A percentile compares a stretch with the other conserved stretches of the same genome.
Conservation (phyloP, 495 filamentous ascomycete species). For the Hapsidospora chrysogenum region DNA sequence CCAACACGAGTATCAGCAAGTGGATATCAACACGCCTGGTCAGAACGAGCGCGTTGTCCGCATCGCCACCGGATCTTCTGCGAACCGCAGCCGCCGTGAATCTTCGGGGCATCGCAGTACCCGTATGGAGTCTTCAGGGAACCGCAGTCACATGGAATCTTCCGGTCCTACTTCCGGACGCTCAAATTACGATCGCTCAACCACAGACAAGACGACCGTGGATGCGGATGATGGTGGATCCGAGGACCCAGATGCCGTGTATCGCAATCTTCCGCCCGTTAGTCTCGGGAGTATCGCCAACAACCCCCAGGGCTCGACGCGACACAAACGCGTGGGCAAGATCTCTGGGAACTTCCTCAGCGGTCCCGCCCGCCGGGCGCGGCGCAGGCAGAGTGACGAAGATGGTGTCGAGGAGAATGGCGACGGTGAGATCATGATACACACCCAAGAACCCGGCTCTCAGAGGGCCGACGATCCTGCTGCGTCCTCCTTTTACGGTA, state of each 20-base stretch:
- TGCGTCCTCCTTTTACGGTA: slow-evolving; percentile 16
- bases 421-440: slow-evolving; percentile 15
- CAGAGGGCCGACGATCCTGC: slow-evolving; percentile 15
- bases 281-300: slow-evolving; percentile 39
- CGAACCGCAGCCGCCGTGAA: slow-evolving; percentile 15
- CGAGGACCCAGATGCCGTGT: slow-evolving; percentile 27
- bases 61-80: slow-evolving; percentile 31
- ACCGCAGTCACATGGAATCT: slow-evolving; percentile 18
- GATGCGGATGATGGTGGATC: slow-evolving; percentile 11
- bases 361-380: slow-evolving; percentile 55
- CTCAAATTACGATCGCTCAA: slow-evolving; percentile 9
- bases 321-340: slow-evolving; percentile 56
- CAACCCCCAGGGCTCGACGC: slow-evolving; percentile 48
- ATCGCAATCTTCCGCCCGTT: slow-evolving; percentile 31
- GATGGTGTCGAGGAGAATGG: slow-evolving; percentile 29
- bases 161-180: slow-evolving; percentile 20
- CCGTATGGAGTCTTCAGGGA: slow-evolving; percentile 28
- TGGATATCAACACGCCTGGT: slow-evolving; percentile 51
- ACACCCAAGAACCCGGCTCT: slow-evolving; percentile 18
- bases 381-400: slow-evolving; percentile 60
- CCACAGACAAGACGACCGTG: slow-evolving; percentile 10
- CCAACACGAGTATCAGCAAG: slow-evolving; percentile 8
- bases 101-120: slow-evolving; percentile 23
- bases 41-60: slow-evolving; percentile 46
- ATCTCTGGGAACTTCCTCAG: slow-evolving; percentile 56